Percentiles rank a stretch among this genome's conserved stretches.
phyloP scores from a whole-genome alignment of 345 rosid species.

The Isatis tinctoria region DNA sequence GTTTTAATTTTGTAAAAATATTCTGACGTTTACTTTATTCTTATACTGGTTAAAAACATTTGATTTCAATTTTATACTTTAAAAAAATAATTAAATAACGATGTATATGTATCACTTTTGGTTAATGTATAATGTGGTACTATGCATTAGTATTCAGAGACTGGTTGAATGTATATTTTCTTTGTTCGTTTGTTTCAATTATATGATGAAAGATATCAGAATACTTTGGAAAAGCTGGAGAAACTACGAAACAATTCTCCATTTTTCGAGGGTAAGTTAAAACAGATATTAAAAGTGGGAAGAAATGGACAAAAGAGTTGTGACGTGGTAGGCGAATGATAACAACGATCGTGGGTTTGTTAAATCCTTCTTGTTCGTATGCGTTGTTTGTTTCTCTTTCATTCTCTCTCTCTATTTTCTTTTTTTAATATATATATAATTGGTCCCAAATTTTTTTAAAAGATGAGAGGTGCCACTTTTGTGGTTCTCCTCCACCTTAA shows the following conservation, averaged over 20 bases:
- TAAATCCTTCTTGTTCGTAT: constrained; percentile 27
- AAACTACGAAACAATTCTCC: constrained; percentile 19
- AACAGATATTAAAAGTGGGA: constrained; percentile 25
- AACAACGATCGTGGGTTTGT: constrained; percentile 33
- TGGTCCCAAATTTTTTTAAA: background rate
- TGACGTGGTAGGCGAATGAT: constrained; percentile 32
- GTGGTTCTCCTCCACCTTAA: constrained; percentile 28
- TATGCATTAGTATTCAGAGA: background rate
- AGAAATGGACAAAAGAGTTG: constrained; percentile 23
- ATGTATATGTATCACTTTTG: no score
- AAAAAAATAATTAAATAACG: no score
- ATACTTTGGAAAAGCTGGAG: background rate
- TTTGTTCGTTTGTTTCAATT: background rate
- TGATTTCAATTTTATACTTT: background rate
- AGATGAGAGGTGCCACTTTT: constrained; percentile 32
- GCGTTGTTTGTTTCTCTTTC: background rate
- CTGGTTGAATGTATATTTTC: background rate
- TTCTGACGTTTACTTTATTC: no score
- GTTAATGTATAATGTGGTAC: background rate
- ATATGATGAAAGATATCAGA: constrained; percentile 16
- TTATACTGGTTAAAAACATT: background rate
- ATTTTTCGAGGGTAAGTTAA: constrained; percentile 25
- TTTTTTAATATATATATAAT: background rate
- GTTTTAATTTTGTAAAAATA: background rate
- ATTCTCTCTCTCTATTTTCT: background rate